Evolutionary conservation across 2,329 filamentous ascomycete species (phyloP), one percentile per base, ranked within the genome.

Genomic region (Fusarium poae): DNA sequence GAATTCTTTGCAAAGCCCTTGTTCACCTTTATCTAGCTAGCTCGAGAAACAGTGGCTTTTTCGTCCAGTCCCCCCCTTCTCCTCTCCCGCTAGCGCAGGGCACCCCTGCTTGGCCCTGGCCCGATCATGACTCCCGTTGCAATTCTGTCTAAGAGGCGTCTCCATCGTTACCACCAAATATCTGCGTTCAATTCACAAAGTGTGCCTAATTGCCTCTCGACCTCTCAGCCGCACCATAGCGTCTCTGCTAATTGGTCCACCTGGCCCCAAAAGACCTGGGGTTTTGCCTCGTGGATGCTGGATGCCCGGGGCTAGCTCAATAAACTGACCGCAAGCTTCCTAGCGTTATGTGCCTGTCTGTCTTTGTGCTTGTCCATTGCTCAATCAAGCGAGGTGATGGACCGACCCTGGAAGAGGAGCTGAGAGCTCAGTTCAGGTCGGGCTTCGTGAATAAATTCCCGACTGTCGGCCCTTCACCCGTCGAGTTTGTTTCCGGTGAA

Each of bases 211-310:
- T 50, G 52, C 61, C 18, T 50, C 58, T 74, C 70, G 73, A 70
- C 72, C 72, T 50, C 62, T 74, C 72, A 74, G 72, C 72, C 72
- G 72, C 72, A 74, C 68, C 55, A 46, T 53, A 23, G 30, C 37
- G 21, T n/a, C 29, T 27, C 18, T 30, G 35, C 42, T 63, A 25
- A 74, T 74, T 74, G 72, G 72, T 15, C 35, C 5, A 46, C 20
- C 42, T 27, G 23, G 23, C 43, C 25, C 30, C 49, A 59, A 52
- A 29, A 35, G 8, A 49, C 27, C 45, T 40, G 37, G 50, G 39
- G 56, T 55, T 74, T 58, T 73, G 72, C 72, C 65, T 74, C 62
- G 62, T 67, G 65, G 68, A 34, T 63, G 54, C 67, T 58, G 62
- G 55, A 43, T 55, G 43, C 29, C 46, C 43, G 42, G 58, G 56